Evolutionary conservation across 2,329 filamentous ascomycete genomes (phyloP).

Genomic region (Zalaria sp.): DNA sequence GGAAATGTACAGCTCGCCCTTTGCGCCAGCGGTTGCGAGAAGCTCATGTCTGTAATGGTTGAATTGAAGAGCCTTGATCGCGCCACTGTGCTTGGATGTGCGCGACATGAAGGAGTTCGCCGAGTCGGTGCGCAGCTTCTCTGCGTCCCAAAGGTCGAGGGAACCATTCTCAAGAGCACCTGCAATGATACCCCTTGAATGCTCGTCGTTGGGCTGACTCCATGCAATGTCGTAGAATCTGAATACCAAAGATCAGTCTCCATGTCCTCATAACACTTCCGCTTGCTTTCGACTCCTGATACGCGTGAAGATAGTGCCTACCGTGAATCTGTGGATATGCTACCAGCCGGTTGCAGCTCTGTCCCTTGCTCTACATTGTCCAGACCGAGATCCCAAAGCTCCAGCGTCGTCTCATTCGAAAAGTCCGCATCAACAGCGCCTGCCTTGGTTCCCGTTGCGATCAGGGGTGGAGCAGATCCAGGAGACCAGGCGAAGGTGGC

Average conservation of each 20-base stretch:
- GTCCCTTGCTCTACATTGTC: slow-evolving; percentile 61
- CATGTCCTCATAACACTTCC: neutral
- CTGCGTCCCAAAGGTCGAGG: slow-evolving; percentile 86
- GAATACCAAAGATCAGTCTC: slow-evolving; percentile 12
- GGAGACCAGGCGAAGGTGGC: slow-evolving; percentile 96
- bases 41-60: slow-evolving; percentile 87
- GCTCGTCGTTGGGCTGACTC: slow-evolving; percentile 66
- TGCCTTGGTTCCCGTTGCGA: slow-evolving; percentile 87
- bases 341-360: slow-evolving; percentile 75
- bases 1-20: slow-evolving; percentile 93
- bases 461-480: slow-evolving; percentile 59
- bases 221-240: slow-evolving; percentile 98
- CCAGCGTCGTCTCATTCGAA: slow-evolving; percentile 89
- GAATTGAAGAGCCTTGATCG: slow-evolving; percentile 92
- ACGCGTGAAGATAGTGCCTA: slow-evolving; percentile 25
- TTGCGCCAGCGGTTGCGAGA: slow-evolving; percentile 80
- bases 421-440: slow-evolving; percentile 95
- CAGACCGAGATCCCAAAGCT: slow-evolving; percentile 87
- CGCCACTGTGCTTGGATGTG: slow-evolving; percentile 77
- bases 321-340: slow-evolving; percentile 81
- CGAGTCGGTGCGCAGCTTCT: slow-evolving; percentile 37
- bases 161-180: slow-evolving; percentile 91
- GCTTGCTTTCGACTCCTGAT: neutral
- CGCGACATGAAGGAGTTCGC: slow-evolving; percentile 71
- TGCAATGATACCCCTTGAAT: slow-evolving; percentile 79